Percentiles rank a stretch among this genome's conserved stretches.
Evolutionary conservation across 768 basidiomycete species (phyloP).

Genomic region (Kwoniella newhampshirensis): DNA sequence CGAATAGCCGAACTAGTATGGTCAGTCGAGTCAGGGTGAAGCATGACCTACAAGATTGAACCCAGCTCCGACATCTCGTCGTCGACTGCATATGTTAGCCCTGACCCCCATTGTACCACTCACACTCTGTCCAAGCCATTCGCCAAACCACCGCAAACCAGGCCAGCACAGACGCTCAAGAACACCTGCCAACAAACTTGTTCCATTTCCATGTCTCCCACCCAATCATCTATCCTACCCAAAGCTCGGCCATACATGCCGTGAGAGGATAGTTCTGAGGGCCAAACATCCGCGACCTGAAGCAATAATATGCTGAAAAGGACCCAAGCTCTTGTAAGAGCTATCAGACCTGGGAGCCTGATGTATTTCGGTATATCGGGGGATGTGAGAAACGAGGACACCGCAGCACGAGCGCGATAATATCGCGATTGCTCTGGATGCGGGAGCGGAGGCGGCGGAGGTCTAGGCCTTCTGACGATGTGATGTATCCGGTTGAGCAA

Average conservation of each 20-base stretch:
- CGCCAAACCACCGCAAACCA: slow-evolving; percentile 37
- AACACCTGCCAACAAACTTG: slow-evolving; percentile 50
- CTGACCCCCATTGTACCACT: slow-evolving; percentile 4
- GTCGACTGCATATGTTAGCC: slow-evolving; percentile 20
- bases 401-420: slow-evolving; percentile 17
- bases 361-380: slow-evolving; percentile 30
- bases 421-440: slow-evolving; percentile 28
- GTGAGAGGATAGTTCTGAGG: slow-evolving; percentile 3
- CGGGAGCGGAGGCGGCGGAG: slow-evolving; percentile 30
- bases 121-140: slow-evolving; percentile 44
- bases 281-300: slow-evolving; percentile 48
- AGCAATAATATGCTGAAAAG: slow-evolving; percentile 40
- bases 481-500: slow-evolving; percentile 49
- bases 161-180: slow-evolving; percentile 40
- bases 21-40: slow-evolving; percentile 3
- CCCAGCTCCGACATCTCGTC: slow-evolving; percentile 38
- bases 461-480: slow-evolving; percentile 42
- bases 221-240: slow-evolving; percentile 32
- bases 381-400: slow-evolving; percentile 22
- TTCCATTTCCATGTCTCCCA: slow-evolving; percentile 42
- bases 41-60: slow-evolving; percentile 44
- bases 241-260: slow-evolving; percentile 15
- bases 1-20: slow-evolving; percentile 42
- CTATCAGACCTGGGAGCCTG: slow-evolving; percentile 39
- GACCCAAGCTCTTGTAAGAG: slow-evolving; percentile 36